phyloP scores from a whole-genome alignment of 148 eudicot genomes.

The Camellia granthamiana region DNA sequence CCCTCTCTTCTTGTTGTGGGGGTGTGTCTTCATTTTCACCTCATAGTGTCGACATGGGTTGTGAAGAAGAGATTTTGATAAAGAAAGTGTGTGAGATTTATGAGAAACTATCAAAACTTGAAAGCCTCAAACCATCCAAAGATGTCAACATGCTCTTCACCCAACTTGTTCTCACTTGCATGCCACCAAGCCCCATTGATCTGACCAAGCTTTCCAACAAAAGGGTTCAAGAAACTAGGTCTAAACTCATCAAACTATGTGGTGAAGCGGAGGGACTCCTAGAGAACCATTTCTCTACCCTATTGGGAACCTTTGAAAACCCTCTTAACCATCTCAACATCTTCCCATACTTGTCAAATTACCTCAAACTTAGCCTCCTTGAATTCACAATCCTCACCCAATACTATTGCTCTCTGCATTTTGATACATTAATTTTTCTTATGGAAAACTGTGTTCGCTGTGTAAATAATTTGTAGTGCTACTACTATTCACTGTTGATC shows the following conservation, averaged over 20 bases:
- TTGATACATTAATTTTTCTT: too few relatives aligned
- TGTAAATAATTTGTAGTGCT: too few relatives aligned
- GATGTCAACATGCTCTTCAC: conserved; percentile 59
- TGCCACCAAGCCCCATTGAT: conserved; percentile 68
- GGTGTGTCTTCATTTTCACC: too few relatives aligned
- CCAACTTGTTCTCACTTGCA: conserved; percentile 61
- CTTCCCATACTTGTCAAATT: conserved; percentile 73
- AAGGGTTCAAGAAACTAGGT: conserved; percentile 54
- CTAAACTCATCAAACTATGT: conserved; percentile 61
- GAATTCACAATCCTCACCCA: conserved; percentile 55
- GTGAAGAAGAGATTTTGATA: conserved; percentile 41
- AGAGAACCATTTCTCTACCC: conserved; percentile 64
- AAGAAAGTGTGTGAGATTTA: conserved; percentile 36
- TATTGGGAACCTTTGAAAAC: conserved; percentile 44
- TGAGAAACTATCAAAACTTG: conserved; percentile 42
- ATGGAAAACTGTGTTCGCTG: too few relatives aligned
- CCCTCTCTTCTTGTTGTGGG: too few relatives aligned
- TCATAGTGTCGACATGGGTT: conserved; percentile 45
- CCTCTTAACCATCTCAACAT: conserved; percentile 65
- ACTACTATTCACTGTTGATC: too few relatives aligned
- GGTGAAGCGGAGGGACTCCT: conserved; percentile 78
- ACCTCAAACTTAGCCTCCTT: conserved; percentile 61
- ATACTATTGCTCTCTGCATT: too few relatives aligned
- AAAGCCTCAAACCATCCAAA: conserved; percentile 47
- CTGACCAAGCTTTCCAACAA: conserved; percentile 50